Conservation (phyloP, 2,329 filamentous ascomycete genomes). For the Nannizziopsis arthrosporioides region DNA sequence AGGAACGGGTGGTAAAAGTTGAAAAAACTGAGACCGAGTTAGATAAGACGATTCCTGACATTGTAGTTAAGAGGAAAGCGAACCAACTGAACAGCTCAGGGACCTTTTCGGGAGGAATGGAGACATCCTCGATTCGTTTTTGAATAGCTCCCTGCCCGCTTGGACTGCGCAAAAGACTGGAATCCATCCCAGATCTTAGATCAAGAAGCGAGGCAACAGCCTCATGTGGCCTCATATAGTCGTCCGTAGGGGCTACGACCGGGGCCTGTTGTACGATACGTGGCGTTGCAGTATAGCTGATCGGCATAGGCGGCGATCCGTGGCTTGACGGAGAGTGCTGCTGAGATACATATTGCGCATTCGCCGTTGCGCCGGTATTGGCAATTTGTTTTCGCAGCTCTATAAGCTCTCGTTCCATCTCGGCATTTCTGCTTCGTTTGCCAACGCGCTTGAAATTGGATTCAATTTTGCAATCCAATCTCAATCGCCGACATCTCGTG, state of each 20-base stretch:
- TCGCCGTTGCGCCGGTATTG: constrained; percentile 22
- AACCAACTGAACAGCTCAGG: constrained; percentile 37
- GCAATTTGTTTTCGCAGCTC: constrained; percentile 40
- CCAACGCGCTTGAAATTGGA: constrained; percentile 57
- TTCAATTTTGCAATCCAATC: constrained; percentile 54
- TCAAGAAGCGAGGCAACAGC: constrained; percentile 42
- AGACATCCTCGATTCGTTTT: constrained; percentile 44
- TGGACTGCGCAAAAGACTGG: constrained; percentile 39
- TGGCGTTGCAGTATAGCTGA: constrained; percentile 17
- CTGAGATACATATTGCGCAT: constrained; percentile 12
- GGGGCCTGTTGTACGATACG: constrained; percentile 19
- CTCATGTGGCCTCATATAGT: constrained; percentile 39
- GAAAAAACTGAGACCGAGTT: constrained; percentile 45
- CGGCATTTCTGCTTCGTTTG: constrained; percentile 54
- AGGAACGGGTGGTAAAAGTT: constrained; percentile 53
- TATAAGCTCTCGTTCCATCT: constrained; percentile 49
- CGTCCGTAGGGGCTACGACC: constrained; percentile 24
- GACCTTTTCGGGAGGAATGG: constrained; percentile 33
- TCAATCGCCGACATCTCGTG: constrained; percentile 51
- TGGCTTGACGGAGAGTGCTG: constrained; percentile 20
- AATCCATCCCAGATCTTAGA: constrained; percentile 38
- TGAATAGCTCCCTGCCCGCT: constrained; percentile 31
- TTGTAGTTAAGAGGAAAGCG: constrained; percentile 14
- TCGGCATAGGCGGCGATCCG: constrained; percentile 22
- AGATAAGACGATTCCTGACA: neutral